Evolutionary conservation across 768 basidiomycete species (phyloP).

Genomic region (Boletus bicolor): DNA sequence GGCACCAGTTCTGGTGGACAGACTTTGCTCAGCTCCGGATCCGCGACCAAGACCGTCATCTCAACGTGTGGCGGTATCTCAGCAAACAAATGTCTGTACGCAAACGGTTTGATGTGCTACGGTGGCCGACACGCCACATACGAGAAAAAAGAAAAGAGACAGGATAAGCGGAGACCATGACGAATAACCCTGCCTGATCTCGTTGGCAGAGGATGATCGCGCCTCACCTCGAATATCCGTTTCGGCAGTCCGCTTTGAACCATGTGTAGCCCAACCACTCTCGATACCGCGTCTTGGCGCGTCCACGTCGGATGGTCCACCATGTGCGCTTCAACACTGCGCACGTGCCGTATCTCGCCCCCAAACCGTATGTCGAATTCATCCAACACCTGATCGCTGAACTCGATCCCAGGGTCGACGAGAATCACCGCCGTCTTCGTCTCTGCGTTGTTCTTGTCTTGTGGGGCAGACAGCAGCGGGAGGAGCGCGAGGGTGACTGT

Average conservation of each 20-base stretch:
- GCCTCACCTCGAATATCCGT: constrained; percentile 8
- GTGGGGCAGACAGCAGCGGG: constrained; percentile 1
- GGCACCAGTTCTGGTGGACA: constrained; percentile 7
- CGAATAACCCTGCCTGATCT: no score
- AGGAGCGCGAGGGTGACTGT: constrained; percentile 10
- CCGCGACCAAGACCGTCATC: constrained; percentile 15
- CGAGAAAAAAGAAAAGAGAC: neutral
- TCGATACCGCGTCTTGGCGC: constrained; percentile 9
- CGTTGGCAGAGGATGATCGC: neutral
- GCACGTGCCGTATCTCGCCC: neutral
- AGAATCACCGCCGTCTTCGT: constrained; percentile 6
- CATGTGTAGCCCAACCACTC: constrained; percentile 9
- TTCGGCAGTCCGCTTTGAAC: constrained; percentile 4
- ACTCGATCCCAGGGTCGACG: constrained; percentile 14
- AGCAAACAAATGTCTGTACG: constrained; percentile 10
- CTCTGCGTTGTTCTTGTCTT: neutral
- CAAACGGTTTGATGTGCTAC: constrained; percentile 17
- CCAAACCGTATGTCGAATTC: neutral
- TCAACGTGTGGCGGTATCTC: constrained; percentile 9
- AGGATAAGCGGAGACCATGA: neutral
- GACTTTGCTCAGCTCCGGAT: constrained; percentile 3
- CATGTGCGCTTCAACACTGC: constrained; percentile 6
- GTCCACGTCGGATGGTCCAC: constrained; percentile 16
- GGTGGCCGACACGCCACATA: neutral
- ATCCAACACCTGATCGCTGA: neutral